These are phyloP conservation scores for Cyathus pygmaeus DNA, from an alignment of 1,284 basidiomycete genomes.

Conservation along the genomic window DNA sequence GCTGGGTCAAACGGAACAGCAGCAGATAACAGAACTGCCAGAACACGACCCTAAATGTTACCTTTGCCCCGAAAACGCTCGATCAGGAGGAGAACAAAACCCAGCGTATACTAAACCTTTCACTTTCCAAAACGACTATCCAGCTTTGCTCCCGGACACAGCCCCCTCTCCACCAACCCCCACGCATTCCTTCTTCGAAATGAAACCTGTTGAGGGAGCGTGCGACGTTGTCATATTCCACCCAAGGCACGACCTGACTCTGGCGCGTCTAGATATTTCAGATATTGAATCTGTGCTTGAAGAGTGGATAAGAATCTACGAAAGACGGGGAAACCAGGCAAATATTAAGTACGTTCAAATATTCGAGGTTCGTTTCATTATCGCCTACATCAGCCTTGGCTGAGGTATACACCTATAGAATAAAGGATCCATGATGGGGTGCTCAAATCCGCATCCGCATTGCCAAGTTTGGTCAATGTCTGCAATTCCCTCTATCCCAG, in stretches of 20 bases:
- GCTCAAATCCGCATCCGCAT: conserved; percentile 95
- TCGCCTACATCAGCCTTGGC: not conserved
- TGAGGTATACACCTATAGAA: conserved; percentile 62
- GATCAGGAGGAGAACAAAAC: conserved; percentile 82
- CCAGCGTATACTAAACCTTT: conserved; percentile 77
- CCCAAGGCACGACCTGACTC: conserved; percentile 90
- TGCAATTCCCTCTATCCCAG: conserved; percentile 76
- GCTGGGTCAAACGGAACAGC: conserved; percentile 85
- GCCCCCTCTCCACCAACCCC: conserved; percentile 56
- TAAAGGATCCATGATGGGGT: conserved; percentile 96
- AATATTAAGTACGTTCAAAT: conserved; percentile 88
- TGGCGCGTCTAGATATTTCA: conserved; percentile 72
- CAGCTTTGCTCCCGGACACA: conserved; percentile 79
- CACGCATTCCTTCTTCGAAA: conserved; percentile 72
- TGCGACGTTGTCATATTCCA: conserved; percentile 95
- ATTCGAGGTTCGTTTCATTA: conserved; percentile 71
- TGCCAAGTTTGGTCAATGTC: conserved; percentile 92
- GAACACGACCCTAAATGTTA: conserved; percentile 86
- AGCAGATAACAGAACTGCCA: conserved; percentile 65
- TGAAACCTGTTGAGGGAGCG: conserved; percentile 80
- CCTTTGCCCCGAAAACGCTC: conserved; percentile 88
- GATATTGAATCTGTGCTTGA: conserved; percentile 80
- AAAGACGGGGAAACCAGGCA: conserved; percentile 66
- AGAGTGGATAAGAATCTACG: conserved; percentile 82
- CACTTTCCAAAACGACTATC: conserved; percentile 88